phyloP scores from a whole-genome alignment of 2,329 filamentous ascomycete species.

The Periconia sp. region DNA sequence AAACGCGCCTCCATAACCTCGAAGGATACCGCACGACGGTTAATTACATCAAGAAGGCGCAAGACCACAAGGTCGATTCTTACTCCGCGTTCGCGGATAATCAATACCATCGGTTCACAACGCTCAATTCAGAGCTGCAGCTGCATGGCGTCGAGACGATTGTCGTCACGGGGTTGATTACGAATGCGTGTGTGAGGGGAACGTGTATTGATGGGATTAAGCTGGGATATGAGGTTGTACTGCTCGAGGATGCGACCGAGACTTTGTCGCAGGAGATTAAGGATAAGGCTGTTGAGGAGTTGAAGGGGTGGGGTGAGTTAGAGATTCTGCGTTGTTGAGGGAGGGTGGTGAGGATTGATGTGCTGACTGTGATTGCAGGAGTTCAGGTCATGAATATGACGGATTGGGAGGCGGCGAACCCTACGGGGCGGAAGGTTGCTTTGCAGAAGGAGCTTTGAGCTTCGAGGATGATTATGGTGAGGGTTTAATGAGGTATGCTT shows the following conservation, averaged over 20 bases:
- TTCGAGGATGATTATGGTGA: not conserved
- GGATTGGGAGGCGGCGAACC: conserved; percentile 17
- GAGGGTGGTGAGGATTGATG: not conserved
- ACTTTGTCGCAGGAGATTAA: conserved; percentile 17
- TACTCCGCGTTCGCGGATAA: conserved; percentile 28
- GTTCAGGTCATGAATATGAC: conserved; percentile 24
- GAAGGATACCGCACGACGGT: conserved; percentile 22
- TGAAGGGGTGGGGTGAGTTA: conserved; percentile 21
- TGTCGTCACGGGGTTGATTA: conserved; percentile 21
- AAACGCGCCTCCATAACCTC: conserved; percentile 20
- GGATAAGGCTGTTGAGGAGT: conserved; percentile 15
- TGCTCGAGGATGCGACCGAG: conserved; percentile 27
- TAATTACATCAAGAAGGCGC: conserved; percentile 28
- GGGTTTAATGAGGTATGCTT: not conserved
- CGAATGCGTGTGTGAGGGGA: conserved; percentile 22
- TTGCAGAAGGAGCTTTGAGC: conserved; percentile 8
- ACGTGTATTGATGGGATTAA: conserved; percentile 26
- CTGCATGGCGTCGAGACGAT: conserved; percentile 20
- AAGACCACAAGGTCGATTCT: conserved; percentile 23
- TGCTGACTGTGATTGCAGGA: conserved; percentile 7
- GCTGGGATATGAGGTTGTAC: conserved; percentile 21
- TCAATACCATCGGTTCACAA: conserved; percentile 27
- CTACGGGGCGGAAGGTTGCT: conserved; percentile 7
- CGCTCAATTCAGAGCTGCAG: conserved; percentile 17
- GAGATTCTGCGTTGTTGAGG: not conserved